Conservation (phyloP, 805 yeast genomes). For the Candida oleophila region DNA sequence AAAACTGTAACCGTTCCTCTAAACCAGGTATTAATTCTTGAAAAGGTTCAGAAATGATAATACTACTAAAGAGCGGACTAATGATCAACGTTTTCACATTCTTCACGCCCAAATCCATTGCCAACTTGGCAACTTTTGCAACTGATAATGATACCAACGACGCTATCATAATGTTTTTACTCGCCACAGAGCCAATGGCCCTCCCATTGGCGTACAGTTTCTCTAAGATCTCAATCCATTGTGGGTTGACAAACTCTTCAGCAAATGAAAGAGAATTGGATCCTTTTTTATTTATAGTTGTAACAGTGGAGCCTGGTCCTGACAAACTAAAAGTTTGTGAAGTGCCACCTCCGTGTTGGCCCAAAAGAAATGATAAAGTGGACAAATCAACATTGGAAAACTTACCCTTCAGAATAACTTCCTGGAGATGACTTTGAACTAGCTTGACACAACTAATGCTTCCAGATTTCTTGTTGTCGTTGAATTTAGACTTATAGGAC, state of each 20-base stretch:
- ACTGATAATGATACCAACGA: slow-evolving; percentile 51
- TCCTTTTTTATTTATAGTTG: slow-evolving; percentile 23
- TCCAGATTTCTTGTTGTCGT: slow-evolving; percentile 49
- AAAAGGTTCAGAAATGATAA: slow-evolving; percentile 50
- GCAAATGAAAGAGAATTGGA: slow-evolving; percentile 39
- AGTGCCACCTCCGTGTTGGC: slow-evolving; percentile 29
- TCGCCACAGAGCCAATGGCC: slow-evolving; percentile 45
- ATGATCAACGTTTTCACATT: slow-evolving; percentile 41
- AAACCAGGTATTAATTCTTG: slow-evolving; percentile 50
- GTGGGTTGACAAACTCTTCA: slow-evolving; percentile 50
- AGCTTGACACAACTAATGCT: slow-evolving; percentile 43
- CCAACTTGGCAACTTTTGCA: slow-evolving; percentile 40
- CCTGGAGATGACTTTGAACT: slow-evolving; percentile 54
- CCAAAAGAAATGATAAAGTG: slow-evolving; percentile 46
- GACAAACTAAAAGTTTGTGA: slow-evolving; percentile 14
- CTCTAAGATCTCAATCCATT: slow-evolving; percentile 64
- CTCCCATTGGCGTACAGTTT: slow-evolving; percentile 55
- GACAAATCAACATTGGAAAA: slow-evolving; percentile 47
- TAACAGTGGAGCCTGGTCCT: slow-evolving; percentile 13
- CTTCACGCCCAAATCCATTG: slow-evolving; percentile 44
- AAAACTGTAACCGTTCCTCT: slow-evolving; percentile 48
- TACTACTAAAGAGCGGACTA: slow-evolving; percentile 56
- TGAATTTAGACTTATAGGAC: slow-evolving; percentile 44
- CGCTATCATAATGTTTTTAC: slow-evolving; percentile 51
- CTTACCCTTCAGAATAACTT: slow-evolving; percentile 45